Conservation (phyloP, 2,329 filamentous ascomycete species). For the Scopulariopsis brevicaulis region DNA sequence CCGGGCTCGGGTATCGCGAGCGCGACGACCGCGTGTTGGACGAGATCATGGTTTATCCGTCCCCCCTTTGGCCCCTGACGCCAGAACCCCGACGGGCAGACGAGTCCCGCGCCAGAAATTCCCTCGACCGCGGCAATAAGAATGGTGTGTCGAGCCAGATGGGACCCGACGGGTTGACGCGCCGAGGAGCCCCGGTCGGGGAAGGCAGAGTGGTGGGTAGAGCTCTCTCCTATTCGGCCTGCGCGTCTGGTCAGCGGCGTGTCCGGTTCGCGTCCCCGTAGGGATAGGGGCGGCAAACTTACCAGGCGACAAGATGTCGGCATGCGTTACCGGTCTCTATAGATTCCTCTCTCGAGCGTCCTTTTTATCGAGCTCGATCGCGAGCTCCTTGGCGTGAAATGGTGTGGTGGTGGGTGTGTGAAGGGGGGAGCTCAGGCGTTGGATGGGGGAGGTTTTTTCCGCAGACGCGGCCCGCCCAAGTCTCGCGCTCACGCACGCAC, state of each 20-base stretch:
- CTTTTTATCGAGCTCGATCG: background rate
- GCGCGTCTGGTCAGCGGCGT: background rate
- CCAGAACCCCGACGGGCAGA: background rate
- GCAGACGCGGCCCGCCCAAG: background rate
- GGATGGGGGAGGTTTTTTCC: background rate
- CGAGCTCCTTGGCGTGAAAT: background rate
- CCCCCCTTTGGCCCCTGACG: background rate
- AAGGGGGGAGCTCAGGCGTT: background rate
- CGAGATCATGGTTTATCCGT: conserved; percentile 19
- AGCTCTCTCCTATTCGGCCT: background rate
- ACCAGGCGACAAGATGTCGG: background rate
- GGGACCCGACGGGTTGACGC: background rate
- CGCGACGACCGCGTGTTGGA: conserved; percentile 36
- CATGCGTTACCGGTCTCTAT: background rate
- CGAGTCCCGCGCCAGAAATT: background rate
- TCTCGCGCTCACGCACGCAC: background rate
- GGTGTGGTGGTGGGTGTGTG: background rate
- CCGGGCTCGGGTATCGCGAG: conserved; percentile 46
- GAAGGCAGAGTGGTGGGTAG: background rate
- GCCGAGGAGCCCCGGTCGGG: background rate
- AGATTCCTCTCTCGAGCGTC: background rate
- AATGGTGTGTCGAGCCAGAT: background rate
- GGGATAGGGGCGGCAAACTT: background rate
- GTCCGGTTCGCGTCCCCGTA: background rate
- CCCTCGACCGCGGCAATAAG: background rate